Base-by-base conservation (phyloP, 495 filamentous ascomycete species). In the Hypoxylon trugodes region DNA sequence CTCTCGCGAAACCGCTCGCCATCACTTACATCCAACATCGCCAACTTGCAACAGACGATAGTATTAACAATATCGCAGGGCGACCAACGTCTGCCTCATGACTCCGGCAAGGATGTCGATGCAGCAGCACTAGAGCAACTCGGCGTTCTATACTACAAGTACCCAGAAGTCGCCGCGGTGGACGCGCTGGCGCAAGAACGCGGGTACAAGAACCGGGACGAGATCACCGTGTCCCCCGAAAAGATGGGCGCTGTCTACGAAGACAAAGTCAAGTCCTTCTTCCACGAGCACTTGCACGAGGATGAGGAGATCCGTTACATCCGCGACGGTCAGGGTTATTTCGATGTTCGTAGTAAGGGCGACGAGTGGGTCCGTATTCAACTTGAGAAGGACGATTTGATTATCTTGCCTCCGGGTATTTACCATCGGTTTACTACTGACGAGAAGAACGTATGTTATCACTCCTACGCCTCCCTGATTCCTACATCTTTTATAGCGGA, bases 221-320 rank as follows among this genome's bases (percentile, higher is more conserved):
- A 94, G 76, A 89, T 97, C 71, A 88, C 82, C 61, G 89, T 98
- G n/a, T 94, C 91, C 16, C 93, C 92, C 0, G 83, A 84, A 59
- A 89, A 85, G 53, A 93, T 98, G 92, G 93, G 94, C 48, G 88
- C 82, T 36, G 76, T 84, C 24, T 94, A 93, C 77, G 95, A 98
- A 77, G 84, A 87, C 59, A 97, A 98, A 71, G 90, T 98, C 59
- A 92, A 90, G 78, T 85, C 73, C 57, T 98, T 98, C 80, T 98
- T 98, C 80, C 73, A 89, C 38, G 95, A 98, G 82, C 95, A 98
- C 75, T 76, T 98, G 66, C 95, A 98, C 67, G 95, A 98, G 79
- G 96, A 98, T 71, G 95, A 98, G 81, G 95, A 98, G 85, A 98
- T 98, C 58, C 84, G 95, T n/a, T 98, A 97, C 70, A 90, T 98